Evolutionary conservation across 2,329 filamentous ascomycete genomes (phyloP).

Genomic region (Fusarium pseudocircinatum): DNA sequence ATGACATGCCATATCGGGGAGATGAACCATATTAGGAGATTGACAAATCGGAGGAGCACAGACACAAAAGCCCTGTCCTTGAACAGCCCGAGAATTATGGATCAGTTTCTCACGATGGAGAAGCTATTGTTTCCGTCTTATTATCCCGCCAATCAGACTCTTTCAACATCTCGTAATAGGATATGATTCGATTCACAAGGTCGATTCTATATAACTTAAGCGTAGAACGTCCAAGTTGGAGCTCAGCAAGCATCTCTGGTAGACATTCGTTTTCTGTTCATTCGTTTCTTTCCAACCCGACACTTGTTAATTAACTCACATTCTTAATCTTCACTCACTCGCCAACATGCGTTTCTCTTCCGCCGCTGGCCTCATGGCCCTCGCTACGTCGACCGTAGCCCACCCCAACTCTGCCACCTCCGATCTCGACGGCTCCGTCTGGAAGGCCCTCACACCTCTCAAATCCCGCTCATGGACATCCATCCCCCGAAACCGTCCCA

Average conservation of each 20-base stretch:
- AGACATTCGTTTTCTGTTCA: conserved; percentile 19
- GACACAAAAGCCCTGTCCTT: neutral
- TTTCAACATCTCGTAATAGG: neutral
- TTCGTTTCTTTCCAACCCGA: neutral
- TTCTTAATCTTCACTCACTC: neutral
- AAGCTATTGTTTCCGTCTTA: neutral
- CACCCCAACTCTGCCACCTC: conserved; percentile 29
- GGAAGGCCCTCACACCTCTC: conserved; percentile 36
- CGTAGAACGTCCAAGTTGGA: neutral
- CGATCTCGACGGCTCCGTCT: conserved; percentile 45
- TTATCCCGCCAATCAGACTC: conserved; percentile 21
- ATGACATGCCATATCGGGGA: neutral
- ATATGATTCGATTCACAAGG: neutral
- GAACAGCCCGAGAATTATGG: neutral
- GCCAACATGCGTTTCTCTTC: conserved; percentile 40
- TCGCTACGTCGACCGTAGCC: conserved; percentile 39
- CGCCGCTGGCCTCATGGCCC: conserved; percentile 28
- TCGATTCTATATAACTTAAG: conserved; percentile 1
- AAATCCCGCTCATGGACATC: conserved; percentile 19
- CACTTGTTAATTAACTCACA: conserved; percentile 5
- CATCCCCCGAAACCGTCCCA: conserved; percentile 36
- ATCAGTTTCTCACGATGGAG: neutral
- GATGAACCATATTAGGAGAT: neutral
- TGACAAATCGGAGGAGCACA: neutral
- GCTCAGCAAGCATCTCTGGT: conserved; percentile 3